Conservation (phyloP, 805 yeast genomes). For the Ogataea allantospora region DNA sequence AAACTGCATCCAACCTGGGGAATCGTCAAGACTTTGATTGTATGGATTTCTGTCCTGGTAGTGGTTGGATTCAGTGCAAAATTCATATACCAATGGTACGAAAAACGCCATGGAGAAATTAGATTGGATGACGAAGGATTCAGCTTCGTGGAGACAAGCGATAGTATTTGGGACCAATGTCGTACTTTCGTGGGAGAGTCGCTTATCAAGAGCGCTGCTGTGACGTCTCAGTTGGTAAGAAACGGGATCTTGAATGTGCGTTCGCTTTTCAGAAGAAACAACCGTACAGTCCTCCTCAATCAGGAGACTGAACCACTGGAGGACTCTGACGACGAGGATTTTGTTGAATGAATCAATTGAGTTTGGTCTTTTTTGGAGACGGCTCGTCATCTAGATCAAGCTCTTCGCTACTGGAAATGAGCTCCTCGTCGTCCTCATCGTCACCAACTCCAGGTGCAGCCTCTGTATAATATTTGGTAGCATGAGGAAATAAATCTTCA, state of each 20-base stretch:
- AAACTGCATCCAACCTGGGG: conserved; percentile 51
- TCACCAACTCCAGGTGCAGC: conserved; percentile 63
- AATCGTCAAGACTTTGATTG: conserved; percentile 42
- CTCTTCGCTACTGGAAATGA: conserved; percentile 41
- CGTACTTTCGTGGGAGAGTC: conserved; percentile 25
- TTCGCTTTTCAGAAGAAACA: not conserved
- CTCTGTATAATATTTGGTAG: conserved; percentile 76
- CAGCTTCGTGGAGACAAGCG: conserved; percentile 33
- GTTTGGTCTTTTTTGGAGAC: conserved; percentile 6
- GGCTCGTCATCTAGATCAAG: conserved; percentile 37
- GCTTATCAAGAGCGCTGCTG: conserved; percentile 34
- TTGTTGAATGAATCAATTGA: conserved; percentile 2
- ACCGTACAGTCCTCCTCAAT: not conserved
- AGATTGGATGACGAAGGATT: conserved; percentile 61
- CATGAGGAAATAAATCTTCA: conserved; percentile 83
- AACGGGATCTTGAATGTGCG: conserved; percentile 8
- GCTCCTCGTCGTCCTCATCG: conserved; percentile 49
- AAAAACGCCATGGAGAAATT: conserved; percentile 69
- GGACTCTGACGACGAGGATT: conserved; percentile 7
- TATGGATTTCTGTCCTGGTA: conserved; percentile 52
- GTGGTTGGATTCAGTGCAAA: conserved; percentile 44
- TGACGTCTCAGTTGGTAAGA: conserved; percentile 22
- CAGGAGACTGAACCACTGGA: conserved; percentile 1
- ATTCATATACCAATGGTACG: conserved; percentile 24
- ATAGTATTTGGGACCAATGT: conserved; percentile 14